Evolutionary conservation across 768 basidiomycete species (phyloP), one percentile per base, ranked within the genome.

Genomic region (Wakefieldia striispora): DNA sequence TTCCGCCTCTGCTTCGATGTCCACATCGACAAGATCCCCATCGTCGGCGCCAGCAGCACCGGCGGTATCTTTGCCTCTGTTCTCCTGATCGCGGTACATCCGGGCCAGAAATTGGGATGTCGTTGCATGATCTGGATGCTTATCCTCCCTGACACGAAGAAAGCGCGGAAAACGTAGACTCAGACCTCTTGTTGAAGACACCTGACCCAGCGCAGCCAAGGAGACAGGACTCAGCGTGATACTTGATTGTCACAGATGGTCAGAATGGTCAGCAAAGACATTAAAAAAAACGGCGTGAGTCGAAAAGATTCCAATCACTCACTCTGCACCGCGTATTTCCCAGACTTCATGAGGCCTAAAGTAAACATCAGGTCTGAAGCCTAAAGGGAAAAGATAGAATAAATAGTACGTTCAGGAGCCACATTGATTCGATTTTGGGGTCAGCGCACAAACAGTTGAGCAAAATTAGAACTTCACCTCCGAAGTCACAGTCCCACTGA

Each of bases 91-190:
- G 45, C 73, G 71, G 67, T 83, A 93, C 65, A 93, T 78, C 12
- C 76, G 73, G 9, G 80, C 86, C 42, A 95, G 72, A 61, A 89
- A 83, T 17, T 78, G 73, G 2, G 83, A 75, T 4, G 84, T 83
- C 56, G 83, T 91, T 2, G 90, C 91, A 55, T 86, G 68, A 59
- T 86, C 83, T 43, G 84, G 74, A 6, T 60, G 59, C 67, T 92
- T 94, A 68, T 95, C 93, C 10, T 84, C 82, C 21, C 88, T 73
- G 7, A 80, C 60, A 50, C 75, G 79, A 47, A 95, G 75, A 70
- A 95, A 95, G 31, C 93, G 77, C 36, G 94, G 94, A 66, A 97
- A 97, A 12, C 94, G 84, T 12, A 95, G 67, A 57, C 87, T 89
- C 26, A 95, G 72, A 5, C 94, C 94, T 23, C 86, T 75, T 27